Base-by-base conservation (phyloP, 1,284 basidiomycete species). In the Agaricales sp. region DNA sequence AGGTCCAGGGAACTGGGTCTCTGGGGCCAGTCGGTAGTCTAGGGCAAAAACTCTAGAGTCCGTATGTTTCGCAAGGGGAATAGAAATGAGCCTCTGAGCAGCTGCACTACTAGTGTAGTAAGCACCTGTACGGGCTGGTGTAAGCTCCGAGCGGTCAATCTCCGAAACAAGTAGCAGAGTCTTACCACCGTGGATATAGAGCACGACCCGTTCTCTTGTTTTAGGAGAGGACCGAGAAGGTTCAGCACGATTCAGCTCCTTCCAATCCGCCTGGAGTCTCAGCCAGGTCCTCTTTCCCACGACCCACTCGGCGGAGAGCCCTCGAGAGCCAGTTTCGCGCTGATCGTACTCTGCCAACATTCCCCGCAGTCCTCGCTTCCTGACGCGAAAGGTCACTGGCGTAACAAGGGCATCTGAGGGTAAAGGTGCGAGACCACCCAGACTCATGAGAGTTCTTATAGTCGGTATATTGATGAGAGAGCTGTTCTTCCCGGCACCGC, bases 1-100 rank as follows among this genome's bases (percentile, higher is more conserved):
- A 21, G 93, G 89, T 0, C 94, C 91, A 0, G 95, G 95, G 65
- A 99, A 99, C 24, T 79, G 75, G 4, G 92, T 91, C 64, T 97
- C 95, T 1, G 95, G 95, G 0, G 95, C 94, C 23, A 99, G 74
- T 16, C 95, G 87, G 66, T 99, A 99, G 63, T 98, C 93, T 57
- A 98, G 73, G n/a, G 91, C 90, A 66, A 98, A 98, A n/a, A 98
- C 83, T 25, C 96, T 81, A 23, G 92, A 85, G 59, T 94, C 89
- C 25, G 89, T 84, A 58, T 87, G 86, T 62, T 95, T 94, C 26
- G 92, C 88, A 50, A 98, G 70, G 4, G 91, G 89, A 57, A 98
- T 92, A 6, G 94, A 95, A 52, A 99, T 78, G 41, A 92, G 74
- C 41, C 95, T 78, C 64, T 97, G 93, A 0, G 91, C 92, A n/a